Evolutionary conservation across 176 grass and related monocot genomes (phyloP), one percentile per base, ranked within the genome.

Genomic region (Calamus simplicifolius): DNA sequence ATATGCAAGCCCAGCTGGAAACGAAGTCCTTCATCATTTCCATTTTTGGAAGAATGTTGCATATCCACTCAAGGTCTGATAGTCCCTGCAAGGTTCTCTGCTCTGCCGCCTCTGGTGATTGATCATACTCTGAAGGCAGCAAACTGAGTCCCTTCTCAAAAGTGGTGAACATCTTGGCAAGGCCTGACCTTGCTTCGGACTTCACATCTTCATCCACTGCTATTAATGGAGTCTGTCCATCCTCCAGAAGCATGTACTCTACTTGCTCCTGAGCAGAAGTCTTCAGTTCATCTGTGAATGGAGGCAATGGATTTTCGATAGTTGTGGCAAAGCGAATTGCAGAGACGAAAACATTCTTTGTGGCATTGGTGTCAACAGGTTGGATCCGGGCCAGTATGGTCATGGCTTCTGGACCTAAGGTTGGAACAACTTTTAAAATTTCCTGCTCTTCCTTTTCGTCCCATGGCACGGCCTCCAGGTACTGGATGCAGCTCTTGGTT

Each of bases 241-340:
- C 92, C 28, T 82, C 73, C 25, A 85, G 72, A 67, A 97, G 85
- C 87, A 97, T 97, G 69, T 91, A 97, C 56, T 97, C 92, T 29
- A 91, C 76, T 88, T 97, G 92, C 66, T 97, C 92, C 62, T 97
- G 87, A 57, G 92, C 87, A 26, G 92, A 91, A 61, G 72, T 97
- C 66, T 97, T 91, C 53, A 97, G 63, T 30, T 91, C 87, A 63
- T 91, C 92, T 7, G 55, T 69, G 29, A 91, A 85, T 65, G 87
- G 80, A 79, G 74, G 69, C 18, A 75, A 62, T 2, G 74, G 59
- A 75, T 17, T 72, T 66, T 74, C 68, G 57, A 86, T 57, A 51
- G 73, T 77, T 0, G 75, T 90, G 54, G 92, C 81, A 48, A 90
- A 88, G 55, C 63, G 69, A 49, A 97, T 73, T 35, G 87, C 92